Evolutionary conservation across 2,329 filamentous ascomycete species (phyloP), one percentile per base, ranked within the genome.

Genomic region (Fusarium sp.): DNA sequence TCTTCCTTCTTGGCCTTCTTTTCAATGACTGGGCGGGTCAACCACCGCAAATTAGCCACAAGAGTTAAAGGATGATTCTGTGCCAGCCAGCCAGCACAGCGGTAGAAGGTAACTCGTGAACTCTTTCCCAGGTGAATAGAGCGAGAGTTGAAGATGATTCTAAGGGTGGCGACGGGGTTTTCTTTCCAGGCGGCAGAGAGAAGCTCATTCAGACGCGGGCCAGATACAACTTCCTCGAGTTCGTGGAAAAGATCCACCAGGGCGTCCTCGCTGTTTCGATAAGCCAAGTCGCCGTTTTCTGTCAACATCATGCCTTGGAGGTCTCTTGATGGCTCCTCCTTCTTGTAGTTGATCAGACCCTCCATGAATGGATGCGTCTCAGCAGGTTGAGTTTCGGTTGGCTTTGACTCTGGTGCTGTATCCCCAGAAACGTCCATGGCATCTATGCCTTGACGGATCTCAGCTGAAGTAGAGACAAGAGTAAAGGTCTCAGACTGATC

Each of bases 101-200:
- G 82, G 73, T 89, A 90, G 64, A 88, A 86, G 3, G 79, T 79
- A 5, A 75, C 59, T 24, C 81, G 81, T 11, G 82, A 84, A 34
- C 81, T 81, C 76, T 89, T 89, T 18, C 88, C 88, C 0, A 89
- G 77, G 62, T 90, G 88, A 51, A 90, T 89, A n/a, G 86, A 88
- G 12, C 88, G 83, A 1, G 83, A 78, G 63, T 89, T 88, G 81
- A 88, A 90, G 68, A 90, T 86, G 71, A 90, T 83, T 73, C 88
- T 88, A 30, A 90, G 81, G 0, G 87, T 88, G 15, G 81, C 75
- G 5, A 83, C 71, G 1, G 84, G 66, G 63, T 89, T 84, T 2
- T 78, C 74, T 3, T 75, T 71, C 88, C 88, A 90, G 2, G 87
- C 83, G 4, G 76, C 63, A 4, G 83, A 74, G 30, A 90, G 82